These are phyloP conservation scores for Apophysomyces sp. DNA, from an alignment of 371 early-diverging fungal genomes.

Conservation along the genomic window DNA sequence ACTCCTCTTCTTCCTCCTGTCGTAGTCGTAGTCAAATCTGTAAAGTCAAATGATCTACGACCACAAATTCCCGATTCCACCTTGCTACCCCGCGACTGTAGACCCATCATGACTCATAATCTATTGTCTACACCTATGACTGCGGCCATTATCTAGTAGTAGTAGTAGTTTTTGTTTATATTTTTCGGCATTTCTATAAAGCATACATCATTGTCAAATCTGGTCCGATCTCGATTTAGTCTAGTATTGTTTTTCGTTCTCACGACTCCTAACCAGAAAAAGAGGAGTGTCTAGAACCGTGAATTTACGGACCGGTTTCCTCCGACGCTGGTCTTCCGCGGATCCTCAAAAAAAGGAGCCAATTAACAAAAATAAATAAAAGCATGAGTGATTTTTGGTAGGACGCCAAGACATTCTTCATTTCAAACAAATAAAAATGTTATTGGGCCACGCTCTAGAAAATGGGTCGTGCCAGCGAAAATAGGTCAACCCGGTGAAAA, in stretches of 20 bases:
- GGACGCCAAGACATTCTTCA: not conserved
- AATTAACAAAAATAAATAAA: not conserved
- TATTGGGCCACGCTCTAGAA: too few relatives aligned
- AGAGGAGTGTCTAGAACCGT: not conserved
- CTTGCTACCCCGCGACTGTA: not conserved
- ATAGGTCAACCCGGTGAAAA: too few relatives aligned
- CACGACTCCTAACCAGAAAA: conserved; percentile 2
- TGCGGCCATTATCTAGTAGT: not conserved
- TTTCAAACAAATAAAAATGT: too few relatives aligned
- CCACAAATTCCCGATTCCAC: not conserved
- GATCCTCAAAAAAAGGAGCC: not conserved
- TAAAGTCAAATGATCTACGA: not conserved
- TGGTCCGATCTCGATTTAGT: not conserved
- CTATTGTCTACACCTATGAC: not conserved
- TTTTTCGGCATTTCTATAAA: not conserved
- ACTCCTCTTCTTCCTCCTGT: not conserved
- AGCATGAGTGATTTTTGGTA: not conserved
- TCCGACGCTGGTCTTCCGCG: not conserved
- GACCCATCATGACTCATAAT: not conserved
- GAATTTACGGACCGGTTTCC: conserved; percentile 1
- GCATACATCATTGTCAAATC: conserved; percentile 1
- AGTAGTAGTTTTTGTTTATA: not conserved
- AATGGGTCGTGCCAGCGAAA: too few relatives aligned
- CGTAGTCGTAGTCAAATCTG: not conserved
- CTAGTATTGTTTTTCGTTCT: not conserved